Percentiles rank a stretch among this genome's conserved stretches.
These are phyloP conservation scores for Podaxis sp. DNA, from an alignment of 768 basidiomycete genomes.

Conservation along the genomic window DNA sequence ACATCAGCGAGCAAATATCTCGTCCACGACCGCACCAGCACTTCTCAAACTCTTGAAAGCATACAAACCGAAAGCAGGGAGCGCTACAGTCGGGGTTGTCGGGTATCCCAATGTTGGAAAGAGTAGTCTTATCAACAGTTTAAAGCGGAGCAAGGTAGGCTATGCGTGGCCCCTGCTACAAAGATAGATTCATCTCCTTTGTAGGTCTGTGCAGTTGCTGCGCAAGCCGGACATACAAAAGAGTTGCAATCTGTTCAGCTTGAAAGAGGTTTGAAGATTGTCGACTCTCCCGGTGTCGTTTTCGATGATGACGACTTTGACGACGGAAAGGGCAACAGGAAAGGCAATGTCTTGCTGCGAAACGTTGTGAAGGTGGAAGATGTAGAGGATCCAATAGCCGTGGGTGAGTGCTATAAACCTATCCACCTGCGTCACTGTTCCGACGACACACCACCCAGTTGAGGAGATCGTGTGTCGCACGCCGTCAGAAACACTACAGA, in stretches of 20 bases:
- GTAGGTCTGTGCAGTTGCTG: constrained; percentile 90
- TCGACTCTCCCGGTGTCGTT: constrained; percentile 98
- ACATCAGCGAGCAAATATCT: constrained; percentile 78
- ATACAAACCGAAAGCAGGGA: constrained; percentile 70
- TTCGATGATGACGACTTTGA: constrained; percentile 75
- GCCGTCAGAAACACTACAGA: constrained; percentile 66
- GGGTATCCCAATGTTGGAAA: constrained; percentile 99
- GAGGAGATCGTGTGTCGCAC: constrained; percentile 85
- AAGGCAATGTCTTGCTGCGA: constrained; percentile 70
- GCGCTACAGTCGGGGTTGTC: constrained; percentile 86
- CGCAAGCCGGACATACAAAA: constrained; percentile 92
- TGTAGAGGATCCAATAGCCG: constrained; percentile 84
- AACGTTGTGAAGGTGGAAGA: constrained; percentile 93
- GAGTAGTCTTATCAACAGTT: constrained; percentile 89
- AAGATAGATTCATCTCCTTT: background rate
- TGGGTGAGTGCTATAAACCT: constrained; percentile 55
- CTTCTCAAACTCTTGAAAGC: constrained; percentile 83
- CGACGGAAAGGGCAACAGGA: constrained; percentile 45
- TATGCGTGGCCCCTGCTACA: background rate
- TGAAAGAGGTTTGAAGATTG: constrained; percentile 87
- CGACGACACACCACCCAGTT: constrained; percentile 44
- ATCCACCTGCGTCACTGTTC: background rate
- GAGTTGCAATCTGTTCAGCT: constrained; percentile 89
- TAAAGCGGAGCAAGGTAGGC: constrained; percentile 78
- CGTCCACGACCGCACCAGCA: constrained; percentile 72